Percentiles rank a stretch among this genome's conserved stretches.
Evolutionary conservation across 768 basidiomycete species (phyloP).

Genomic region (Leccinum uliginosum): DNA sequence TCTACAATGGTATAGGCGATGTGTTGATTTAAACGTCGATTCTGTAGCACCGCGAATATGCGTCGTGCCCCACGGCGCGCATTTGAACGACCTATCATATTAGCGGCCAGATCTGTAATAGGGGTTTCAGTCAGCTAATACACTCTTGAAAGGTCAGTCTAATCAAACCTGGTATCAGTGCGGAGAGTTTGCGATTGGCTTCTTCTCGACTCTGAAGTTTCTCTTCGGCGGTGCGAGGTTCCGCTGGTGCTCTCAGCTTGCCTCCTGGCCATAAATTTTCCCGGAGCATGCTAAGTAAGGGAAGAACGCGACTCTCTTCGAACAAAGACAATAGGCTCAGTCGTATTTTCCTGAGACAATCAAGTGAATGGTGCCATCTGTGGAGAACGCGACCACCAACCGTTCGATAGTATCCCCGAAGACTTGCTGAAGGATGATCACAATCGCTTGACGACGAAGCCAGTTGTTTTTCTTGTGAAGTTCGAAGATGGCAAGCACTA

Average conservation of each 20-base stretch:
- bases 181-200: slow-evolving; percentile 85
- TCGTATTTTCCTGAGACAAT: slow-evolving; percentile 68
- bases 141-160: not conserved
- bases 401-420: slow-evolving; percentile 94
- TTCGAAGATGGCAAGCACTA: slow-evolving; percentile 91
- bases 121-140: not conserved
- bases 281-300: slow-evolving; percentile 61
- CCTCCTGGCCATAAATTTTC: slow-evolving; percentile 87
- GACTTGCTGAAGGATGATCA: slow-evolving; percentile 94
- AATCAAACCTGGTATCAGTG: slow-evolving; percentile 79
- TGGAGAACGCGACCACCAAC: slow-evolving; percentile 39
- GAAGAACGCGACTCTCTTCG: slow-evolving; percentile 67
- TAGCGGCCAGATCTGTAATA: slow-evolving; percentile 79
- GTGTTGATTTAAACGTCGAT: slow-evolving; percentile 91
- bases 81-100: slow-evolving; percentile 97
- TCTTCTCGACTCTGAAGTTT: slow-evolving; percentile 77
- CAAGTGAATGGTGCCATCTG: not conserved
- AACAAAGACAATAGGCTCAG: slow-evolving; percentile 65
- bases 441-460: slow-evolving; percentile 91
- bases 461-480: slow-evolving; percentile 96
- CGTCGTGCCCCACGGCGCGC: slow-evolving; percentile 88
- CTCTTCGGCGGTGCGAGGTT: slow-evolving; percentile 76
- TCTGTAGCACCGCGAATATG: slow-evolving; percentile 92
- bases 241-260: slow-evolving; percentile 51
- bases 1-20: slow-evolving; percentile 85